phyloP scores from a whole-genome alignment of 164 flowering plant genomes.

The Stephania cephalantha region DNA sequence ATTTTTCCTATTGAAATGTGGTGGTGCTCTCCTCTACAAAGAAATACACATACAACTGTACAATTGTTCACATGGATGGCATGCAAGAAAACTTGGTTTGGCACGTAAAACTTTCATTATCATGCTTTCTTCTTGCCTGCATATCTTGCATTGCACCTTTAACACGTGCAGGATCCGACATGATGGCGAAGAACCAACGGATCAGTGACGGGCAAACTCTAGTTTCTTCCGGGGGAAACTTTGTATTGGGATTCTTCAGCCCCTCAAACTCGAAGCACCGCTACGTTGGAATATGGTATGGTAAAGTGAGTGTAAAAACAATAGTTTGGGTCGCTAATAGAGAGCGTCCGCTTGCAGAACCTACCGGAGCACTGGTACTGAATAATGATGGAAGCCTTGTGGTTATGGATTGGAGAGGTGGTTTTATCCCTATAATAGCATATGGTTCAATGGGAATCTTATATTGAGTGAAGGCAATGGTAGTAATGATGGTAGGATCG shows the following conservation, averaged over 20 bases:
- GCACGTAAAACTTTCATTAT: not conserved
- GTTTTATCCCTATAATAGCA: not conserved
- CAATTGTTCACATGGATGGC: not conserved
- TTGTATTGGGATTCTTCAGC: conserved; percentile 11
- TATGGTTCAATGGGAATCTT: conserved; percentile 5
- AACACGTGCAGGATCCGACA: conserved; percentile 3
- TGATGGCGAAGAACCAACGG: not conserved
- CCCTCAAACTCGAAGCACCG: not conserved
- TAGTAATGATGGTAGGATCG: not conserved
- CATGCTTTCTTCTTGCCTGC: conserved; percentile 1
- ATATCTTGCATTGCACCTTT: not conserved
- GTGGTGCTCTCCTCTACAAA: not conserved
- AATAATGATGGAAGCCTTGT: conserved; percentile 2
- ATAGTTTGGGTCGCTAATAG: conserved; percentile 13
- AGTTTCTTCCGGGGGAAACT: conserved; percentile 2
- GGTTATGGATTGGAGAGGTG: conserved; percentile 5
- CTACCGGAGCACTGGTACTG: not conserved
- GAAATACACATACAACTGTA: not conserved
- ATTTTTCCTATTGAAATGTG: not conserved
- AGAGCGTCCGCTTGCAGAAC: conserved; percentile 4
- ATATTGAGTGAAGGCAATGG: not conserved
- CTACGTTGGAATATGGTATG: conserved; percentile 11
- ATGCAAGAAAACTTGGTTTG: not conserved
- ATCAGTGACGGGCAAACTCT: conserved; percentile 8
- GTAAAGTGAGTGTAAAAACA: not conserved